A percentile compares a stretch with the other conserved stretches of the same genome.
These are phyloP conservation scores for Stygiomarasmius scandens DNA, from an alignment of 1,284 basidiomycete species.

Conservation along the genomic window DNA sequence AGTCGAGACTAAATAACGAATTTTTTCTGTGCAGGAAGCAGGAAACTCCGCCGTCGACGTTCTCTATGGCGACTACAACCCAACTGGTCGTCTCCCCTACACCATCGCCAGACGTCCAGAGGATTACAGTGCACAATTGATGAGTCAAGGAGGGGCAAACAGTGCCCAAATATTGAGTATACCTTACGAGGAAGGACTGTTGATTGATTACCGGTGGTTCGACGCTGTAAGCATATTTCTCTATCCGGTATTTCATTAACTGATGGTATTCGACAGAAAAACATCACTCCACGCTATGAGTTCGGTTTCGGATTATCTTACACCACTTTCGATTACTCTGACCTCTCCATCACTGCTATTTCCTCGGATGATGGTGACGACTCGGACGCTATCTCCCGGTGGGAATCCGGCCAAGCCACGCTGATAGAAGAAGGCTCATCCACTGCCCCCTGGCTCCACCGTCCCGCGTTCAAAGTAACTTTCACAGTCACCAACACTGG, in stretches of 20 bases:
- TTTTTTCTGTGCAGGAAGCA: too few species aligned
- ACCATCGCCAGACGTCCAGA: slow-evolving; percentile 70
- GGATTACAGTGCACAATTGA: slow-evolving; percentile 72
- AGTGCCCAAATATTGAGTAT: slow-evolving; percentile 50
- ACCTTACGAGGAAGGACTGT: slow-evolving; percentile 67
- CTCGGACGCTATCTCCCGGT: neutral
- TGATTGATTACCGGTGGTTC: slow-evolving; percentile 81
- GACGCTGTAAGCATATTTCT: slow-evolving; percentile 52
- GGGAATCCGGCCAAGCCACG: slow-evolving; percentile 8
- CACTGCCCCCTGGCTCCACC: slow-evolving; percentile 61
- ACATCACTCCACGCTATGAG: slow-evolving; percentile 66
- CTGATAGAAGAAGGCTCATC: slow-evolving; percentile 28
- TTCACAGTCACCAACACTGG: slow-evolving; percentile 68
- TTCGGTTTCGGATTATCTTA: slow-evolving; percentile 89
- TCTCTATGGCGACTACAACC: slow-evolving; percentile 72
- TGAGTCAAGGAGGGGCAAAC: slow-evolving; percentile 39
- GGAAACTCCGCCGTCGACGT: slow-evolving; percentile 79
- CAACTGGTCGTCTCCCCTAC: slow-evolving; percentile 78
- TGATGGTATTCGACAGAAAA: slow-evolving; percentile 33
- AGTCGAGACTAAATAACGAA: too few species aligned
- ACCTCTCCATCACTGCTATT: slow-evolving; percentile 49
- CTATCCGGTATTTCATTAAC: neutral
- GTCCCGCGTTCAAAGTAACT: slow-evolving; percentile 57
- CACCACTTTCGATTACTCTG: slow-evolving; percentile 73
- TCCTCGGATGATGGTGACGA: neutral